A percentile compares a stretch with the other conserved stretches of the same genome.
Conservation (phyloP, 2,329 filamentous ascomycete genomes). For the Pseudogymnoascus destructans region DNA sequence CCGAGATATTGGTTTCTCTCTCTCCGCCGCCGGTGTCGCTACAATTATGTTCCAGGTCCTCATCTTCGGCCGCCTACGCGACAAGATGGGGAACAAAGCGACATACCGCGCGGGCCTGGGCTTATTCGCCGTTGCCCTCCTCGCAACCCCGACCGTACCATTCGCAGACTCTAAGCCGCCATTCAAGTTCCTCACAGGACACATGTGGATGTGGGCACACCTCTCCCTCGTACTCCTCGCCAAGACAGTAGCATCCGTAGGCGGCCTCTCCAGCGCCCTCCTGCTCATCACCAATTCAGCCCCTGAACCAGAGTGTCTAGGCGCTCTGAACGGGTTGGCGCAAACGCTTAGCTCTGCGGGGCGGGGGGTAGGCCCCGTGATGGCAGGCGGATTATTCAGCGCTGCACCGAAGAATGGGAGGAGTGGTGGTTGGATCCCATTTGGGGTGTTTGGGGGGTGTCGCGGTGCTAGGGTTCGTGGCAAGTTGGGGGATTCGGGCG, state of each 20-base stretch:
- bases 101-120: constrained; percentile 70
- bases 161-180: constrained; percentile 50
- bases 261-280: constrained; percentile 79
- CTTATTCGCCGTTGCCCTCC: constrained; percentile 69
- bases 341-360: constrained; percentile 89
- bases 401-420: constrained; percentile 71
- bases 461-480: constrained; percentile 63
- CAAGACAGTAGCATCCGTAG: constrained; percentile 83
- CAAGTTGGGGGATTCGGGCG: constrained; percentile 64
- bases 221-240: constrained; percentile 69
- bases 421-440: constrained; percentile 53
- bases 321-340: constrained; percentile 82
- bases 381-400: constrained; percentile 78
- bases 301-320: constrained; percentile 71
- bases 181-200: constrained; percentile 47
- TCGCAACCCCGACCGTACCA: constrained; percentile 80
- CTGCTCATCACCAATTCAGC: constrained; percentile 88
- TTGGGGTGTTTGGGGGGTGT: constrained; percentile 71
- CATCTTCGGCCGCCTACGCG: constrained; percentile 66
- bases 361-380: constrained; percentile 74
- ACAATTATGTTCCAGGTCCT: constrained; percentile 87
- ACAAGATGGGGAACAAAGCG: constrained; percentile 69
- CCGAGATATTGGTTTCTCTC: constrained; percentile 68
- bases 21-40: constrained; percentile 70
- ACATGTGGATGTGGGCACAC: constrained; percentile 63